Evolutionary conservation across 2,329 filamentous ascomycete genomes (phyloP), one percentile per base, ranked within the genome.

Genomic region (Pseudocercospora vitis): DNA sequence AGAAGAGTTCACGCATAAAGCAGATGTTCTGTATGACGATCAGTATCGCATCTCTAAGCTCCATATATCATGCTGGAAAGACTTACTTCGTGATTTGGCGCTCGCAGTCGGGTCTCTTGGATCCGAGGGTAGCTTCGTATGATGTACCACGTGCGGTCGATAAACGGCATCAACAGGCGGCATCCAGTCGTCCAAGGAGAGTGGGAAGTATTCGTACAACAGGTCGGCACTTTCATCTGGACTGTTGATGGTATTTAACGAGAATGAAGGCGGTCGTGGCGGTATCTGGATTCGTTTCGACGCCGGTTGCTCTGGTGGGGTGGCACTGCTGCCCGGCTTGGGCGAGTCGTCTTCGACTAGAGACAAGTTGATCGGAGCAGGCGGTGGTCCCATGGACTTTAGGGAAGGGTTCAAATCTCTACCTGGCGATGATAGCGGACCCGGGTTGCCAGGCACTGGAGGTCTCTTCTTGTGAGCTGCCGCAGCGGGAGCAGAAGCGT

Each of bases 171-270:
- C 90, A 2, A 95, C 89, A 1, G 89, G 90, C 2, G 88, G 88
- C 82, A 91, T 90, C 88, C 88, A 96, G 67, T 96, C 91, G 69
- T 96, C 91, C 54, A 96, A 75, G 45, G 87, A 91, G 12, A 97
- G 78, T 0, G 91, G 91, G 60, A 97, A 96, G 68, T 97, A 96
- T 73, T 97, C 91, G 68, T 96, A 96, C 14, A 96, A 76, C 60
- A 91, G 76, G 71, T 96, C 91, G 0, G 86, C 86, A 63, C 86
- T 87, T 63, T 95, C 90, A 60, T 85, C 74, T 28, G 88, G 79
- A 67, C 86, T 85, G 68, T 82, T 80, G 61, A 78, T 78, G 2
- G 76, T 68, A 28, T 76, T 75, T 35, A 77, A 67, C 0, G 73
- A 73, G 53, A 78, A 77, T 0, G 74, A 76, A 1, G 75, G 74